phyloP scores from a whole-genome alignment of 1,284 basidiomycete species.

The Apiotrichum mycotoxinovorans region DNA sequence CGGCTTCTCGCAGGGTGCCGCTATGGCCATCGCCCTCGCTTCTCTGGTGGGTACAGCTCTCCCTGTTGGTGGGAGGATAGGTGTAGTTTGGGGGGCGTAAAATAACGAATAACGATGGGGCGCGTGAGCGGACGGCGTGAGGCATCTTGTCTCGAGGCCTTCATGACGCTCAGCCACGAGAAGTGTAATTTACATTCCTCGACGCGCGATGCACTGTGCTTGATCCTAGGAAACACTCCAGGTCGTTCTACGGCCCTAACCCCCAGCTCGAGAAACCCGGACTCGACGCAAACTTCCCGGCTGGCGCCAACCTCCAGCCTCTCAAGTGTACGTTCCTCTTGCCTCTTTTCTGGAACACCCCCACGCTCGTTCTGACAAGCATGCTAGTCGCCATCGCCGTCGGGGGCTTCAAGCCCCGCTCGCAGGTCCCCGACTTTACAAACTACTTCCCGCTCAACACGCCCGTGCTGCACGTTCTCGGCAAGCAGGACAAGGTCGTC shows the following conservation, averaged over 20 bases:
- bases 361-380: conserved; percentile 10
- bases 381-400: conserved; percentile 56
- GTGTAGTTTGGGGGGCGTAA: no score
- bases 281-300: conserved; percentile 62
- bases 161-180: no score
- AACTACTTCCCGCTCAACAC: conserved; percentile 44
- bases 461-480: conserved; percentile 70
- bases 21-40: conserved; percentile 67
- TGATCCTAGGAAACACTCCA: no score
- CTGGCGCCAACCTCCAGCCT: conserved; percentile 58
- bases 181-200: no score
- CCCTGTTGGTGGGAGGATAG: no score
- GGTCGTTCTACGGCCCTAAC: no score
- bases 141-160: no score
- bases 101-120: no score
- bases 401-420: conserved; percentile 44
- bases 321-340: conserved; percentile 55
- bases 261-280: conserved; percentile 57
- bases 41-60: conserved; percentile 61
- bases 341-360: neutral
- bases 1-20: conserved; percentile 80
- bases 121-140: no score
- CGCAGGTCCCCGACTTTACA: conserved; percentile 53
- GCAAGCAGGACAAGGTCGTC: conserved; percentile 75
- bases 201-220: no score